phyloP scores from a whole-genome alignment of 306 rosid genomes.

The Heteromeles arbutifolia region DNA sequence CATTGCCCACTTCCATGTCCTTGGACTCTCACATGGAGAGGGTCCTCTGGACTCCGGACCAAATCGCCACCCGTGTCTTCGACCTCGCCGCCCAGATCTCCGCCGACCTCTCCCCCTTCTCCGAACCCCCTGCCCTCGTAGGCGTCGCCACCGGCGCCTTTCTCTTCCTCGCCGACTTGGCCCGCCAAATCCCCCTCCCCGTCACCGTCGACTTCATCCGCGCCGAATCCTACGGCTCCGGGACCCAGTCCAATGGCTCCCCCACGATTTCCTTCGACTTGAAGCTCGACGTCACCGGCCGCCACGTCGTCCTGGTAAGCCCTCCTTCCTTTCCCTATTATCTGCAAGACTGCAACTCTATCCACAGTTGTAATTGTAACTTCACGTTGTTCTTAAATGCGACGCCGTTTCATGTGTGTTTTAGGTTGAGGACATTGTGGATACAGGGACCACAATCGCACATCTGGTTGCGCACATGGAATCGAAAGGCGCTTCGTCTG shows the following conservation, averaged over 20 bases:
- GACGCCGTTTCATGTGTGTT: neutral
- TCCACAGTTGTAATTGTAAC: neutral
- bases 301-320: conserved; percentile 70
- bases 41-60: conserved; percentile 56
- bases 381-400: neutral
- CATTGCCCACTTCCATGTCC: neutral
- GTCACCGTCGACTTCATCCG: conserved; percentile 58
- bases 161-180: conserved; percentile 76
- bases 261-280: conserved; percentile 59
- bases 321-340: neutral
- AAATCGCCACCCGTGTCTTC: conserved; percentile 59
- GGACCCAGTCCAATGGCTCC: conserved; percentile 44
- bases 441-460: conserved; percentile 64
- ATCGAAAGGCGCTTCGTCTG: conserved; percentile 69
- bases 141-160: conserved; percentile 92
- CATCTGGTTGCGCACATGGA: conserved; percentile 48
- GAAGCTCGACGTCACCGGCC: conserved; percentile 54
- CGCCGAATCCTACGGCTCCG: conserved; percentile 70
- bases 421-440: conserved; percentile 87
- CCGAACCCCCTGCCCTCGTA: conserved; percentile 46
- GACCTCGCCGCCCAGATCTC: conserved; percentile 59
- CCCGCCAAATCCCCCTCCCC: conserved; percentile 54
- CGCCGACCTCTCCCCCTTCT: conserved; percentile 21
- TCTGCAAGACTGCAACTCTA: neutral
- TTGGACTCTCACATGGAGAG: conserved; percentile 51